These are phyloP conservation scores for Fusarium sp. DNA, from an alignment of 2,329 filamentous ascomycete genomes.

Conservation along the genomic window DNA sequence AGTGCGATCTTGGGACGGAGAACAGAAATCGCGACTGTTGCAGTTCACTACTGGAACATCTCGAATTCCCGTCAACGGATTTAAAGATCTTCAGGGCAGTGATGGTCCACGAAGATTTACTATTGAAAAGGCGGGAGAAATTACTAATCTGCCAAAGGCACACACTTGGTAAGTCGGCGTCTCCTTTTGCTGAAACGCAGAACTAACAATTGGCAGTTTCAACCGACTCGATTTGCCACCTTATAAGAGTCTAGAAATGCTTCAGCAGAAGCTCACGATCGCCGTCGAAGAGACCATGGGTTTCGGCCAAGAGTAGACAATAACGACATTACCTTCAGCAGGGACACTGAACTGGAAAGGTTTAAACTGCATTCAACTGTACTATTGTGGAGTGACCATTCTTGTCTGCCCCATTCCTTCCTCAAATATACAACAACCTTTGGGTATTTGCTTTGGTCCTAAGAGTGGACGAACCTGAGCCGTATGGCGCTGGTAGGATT, in stretches of 20 bases:
- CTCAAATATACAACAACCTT: slow-evolving; percentile 38
- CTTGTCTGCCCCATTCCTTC: slow-evolving; percentile 35
- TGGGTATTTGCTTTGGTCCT: slow-evolving; percentile 49
- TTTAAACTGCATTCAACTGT: slow-evolving; percentile 17
- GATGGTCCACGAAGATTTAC: slow-evolving; percentile 96
- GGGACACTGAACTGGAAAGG: slow-evolving; percentile 25
- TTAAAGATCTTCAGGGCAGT: slow-evolving; percentile 98
- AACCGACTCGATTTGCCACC: slow-evolving; percentile 95
- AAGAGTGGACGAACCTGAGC: slow-evolving; percentile 47
- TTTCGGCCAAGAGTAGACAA: slow-evolving; percentile 90
- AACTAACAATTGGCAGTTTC: slow-evolving; percentile 71
- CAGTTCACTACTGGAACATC: slow-evolving; percentile 98
- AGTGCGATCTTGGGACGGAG: slow-evolving; percentile 95
- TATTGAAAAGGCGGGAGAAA: slow-evolving; percentile 96
- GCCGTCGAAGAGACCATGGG: slow-evolving; percentile 99
- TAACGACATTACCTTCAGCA: slow-evolving; percentile 31
- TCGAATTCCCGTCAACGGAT: slow-evolving; percentile 97
- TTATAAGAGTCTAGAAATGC: slow-evolving; percentile 87
- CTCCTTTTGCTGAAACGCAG: neutral
- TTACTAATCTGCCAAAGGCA: slow-evolving; percentile 91
- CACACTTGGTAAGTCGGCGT: slow-evolving; percentile 85
- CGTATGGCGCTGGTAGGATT: slow-evolving; percentile 49
- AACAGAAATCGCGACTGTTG: slow-evolving; percentile 95
- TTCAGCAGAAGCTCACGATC: slow-evolving; percentile 92
- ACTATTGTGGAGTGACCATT: slow-evolving; percentile 35